Base-by-base conservation (phyloP, 768 basidiomycete species). In the Lactarius quietus region DNA sequence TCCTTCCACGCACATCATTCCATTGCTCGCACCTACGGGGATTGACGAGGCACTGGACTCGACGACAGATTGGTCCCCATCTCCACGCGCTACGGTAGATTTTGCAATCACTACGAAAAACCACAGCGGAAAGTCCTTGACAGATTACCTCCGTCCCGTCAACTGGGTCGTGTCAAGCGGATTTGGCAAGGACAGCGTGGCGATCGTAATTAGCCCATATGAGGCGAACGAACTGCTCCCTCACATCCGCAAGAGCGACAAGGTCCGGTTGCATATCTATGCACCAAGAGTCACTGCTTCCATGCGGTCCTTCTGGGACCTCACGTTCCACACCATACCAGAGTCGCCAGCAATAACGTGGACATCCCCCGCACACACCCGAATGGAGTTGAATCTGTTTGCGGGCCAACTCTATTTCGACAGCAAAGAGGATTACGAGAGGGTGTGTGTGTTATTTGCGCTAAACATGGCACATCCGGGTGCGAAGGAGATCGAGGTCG, bases 391-490 rank as follows among this genome's bases (percentile, higher is more conserved):
- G 38, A 61, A 56, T 28, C 59, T 65, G 36, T 65, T 45, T 33
- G 39, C 64, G 10, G 64, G 64, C 17, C 64, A 65, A 31, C 64
- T 65, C 26, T 65, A 60, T 53, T 43, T 65, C 17, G 59, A 65
- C 28, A 41, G 23, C 29, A 51, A 14, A 41, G 59, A 20, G 9
- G 58, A 53, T 6, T 65, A 65, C 39, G 15, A 31, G 38, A 26
- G 31, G 43, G 23, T 65, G 35, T 65, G 64, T 41, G 33, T 14
- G 23, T 43, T 61, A 14, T 54, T 65, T 17, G 64, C 38, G 1
- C 18, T 64, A 26, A 18, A 28, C 2, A 41, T 59, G 38, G 62
- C 62, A 48, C 51, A 58, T n/a, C 57, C 28, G 7, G 58, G 8
- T 2, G 31, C 58, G 18, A 29, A 54, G 31, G 1, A 62, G 2